Base-by-base conservation (phyloP, 1,284 basidiomycete species). In the Ustilago shanxiensis region DNA sequence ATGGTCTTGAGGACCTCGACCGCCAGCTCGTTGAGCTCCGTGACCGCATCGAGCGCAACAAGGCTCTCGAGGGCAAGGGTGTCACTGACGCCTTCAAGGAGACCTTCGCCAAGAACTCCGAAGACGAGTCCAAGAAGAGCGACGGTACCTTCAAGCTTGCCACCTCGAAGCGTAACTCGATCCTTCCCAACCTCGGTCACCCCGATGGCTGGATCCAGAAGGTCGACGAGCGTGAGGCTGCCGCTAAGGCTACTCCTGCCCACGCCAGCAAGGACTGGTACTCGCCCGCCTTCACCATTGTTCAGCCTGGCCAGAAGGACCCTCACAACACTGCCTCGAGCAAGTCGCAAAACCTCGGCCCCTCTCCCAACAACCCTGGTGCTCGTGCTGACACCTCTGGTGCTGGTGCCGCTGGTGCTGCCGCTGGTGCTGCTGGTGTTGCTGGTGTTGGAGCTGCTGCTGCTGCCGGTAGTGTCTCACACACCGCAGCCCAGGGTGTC, bases 1-100 rank as follows among this genome's bases (percentile, higher is more conserved):
- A 92, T 13, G 93, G 90, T 2, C 88, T 98, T 71, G 94, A 95
- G 87, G 93, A 94, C 82, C 88, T 93, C 39, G 93, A 95, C 84
- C 92, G 92, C 26, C 93, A 96, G 88, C 90, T 98, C 26, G 91
- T 93, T n/a, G 89, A 88, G 20, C 92, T 94, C 31, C 88, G 91
- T 20, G 91, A 93, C 78, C 88, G 91, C 39, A 91, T 94, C 90
- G 90, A 91, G 71, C 70, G 69, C 67, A 69, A 73, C 69, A 74
- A 74, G 68, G 56, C 62, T 55, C 64, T 70, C 60, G 74, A 79
- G 54, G 72, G 76, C 61, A 77, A 77, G 63, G 72, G 75, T 37
- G 59, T 68, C 35, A 39, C 39, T 45, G 80, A 80, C 33, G 91
- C 90, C 3, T 86, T 96, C 78, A 91, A 92, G 86, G 90, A 92